These are phyloP conservation scores for Arthrobotrys sphaeroides DNA, from an alignment of 2,329 filamentous ascomycete genomes.

Conservation along the genomic window DNA sequence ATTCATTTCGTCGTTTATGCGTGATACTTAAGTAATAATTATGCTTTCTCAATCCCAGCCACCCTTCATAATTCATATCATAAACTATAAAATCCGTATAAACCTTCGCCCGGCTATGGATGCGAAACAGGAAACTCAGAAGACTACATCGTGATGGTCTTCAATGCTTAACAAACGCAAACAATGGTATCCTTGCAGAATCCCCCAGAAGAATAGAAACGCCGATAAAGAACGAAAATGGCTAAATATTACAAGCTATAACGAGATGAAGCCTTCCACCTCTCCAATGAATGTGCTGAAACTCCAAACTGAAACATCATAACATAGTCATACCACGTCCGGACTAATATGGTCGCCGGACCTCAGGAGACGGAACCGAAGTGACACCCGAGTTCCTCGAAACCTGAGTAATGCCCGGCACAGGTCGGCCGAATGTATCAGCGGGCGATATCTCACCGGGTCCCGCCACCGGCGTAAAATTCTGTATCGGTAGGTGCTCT, in stretches of 20 bases:
- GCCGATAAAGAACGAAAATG: background rate
- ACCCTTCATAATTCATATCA: background rate
- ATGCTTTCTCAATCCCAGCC: background rate
- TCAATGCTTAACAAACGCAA: conserved; percentile 3
- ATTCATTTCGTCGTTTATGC: background rate
- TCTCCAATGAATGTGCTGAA: background rate
- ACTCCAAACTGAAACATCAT: background rate
- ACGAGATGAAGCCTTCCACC: background rate
- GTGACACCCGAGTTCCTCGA: conserved; percentile 2
- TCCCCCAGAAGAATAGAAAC: background rate
- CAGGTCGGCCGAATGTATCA: conserved; percentile 10
- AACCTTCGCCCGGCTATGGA: background rate
- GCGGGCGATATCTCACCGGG: conserved; percentile 12
- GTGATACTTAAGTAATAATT: background rate
- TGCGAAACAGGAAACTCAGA: conserved; percentile 1
- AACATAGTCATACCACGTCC: background rate
- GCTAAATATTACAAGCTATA: background rate
- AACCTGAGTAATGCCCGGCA: background rate
- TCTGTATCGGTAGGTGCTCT: conserved; percentile 23
- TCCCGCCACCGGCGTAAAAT: conserved; percentile 9
- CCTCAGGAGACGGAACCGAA: background rate
- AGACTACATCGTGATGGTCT: background rate
- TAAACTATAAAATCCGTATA: background rate
- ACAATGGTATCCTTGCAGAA: conserved; percentile 16
- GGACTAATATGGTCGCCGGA: background rate